These are phyloP conservation scores for Fusarium mexicanum DNA, from an alignment of 2,329 filamentous ascomycete species.

Conservation along the genomic window DNA sequence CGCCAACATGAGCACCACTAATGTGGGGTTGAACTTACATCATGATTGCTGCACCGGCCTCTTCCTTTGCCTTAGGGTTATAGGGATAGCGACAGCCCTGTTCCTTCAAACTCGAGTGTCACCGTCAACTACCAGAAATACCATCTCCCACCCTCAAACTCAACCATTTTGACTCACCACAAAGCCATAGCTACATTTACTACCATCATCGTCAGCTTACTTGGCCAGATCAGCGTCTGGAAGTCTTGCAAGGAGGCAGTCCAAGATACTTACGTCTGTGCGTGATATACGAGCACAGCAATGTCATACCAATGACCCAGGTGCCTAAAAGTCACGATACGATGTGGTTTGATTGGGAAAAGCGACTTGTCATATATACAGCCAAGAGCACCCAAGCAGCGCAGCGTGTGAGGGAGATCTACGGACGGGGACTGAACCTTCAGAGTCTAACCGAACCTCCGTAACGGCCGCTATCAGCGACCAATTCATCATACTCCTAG, in stretches of 20 bases:
- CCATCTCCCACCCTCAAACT: too few relatives aligned
- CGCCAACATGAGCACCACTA: too few relatives aligned
- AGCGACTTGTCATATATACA: background rate
- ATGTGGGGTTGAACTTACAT: too few relatives aligned
- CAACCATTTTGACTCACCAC: background rate
- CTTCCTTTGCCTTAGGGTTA: too few relatives aligned
- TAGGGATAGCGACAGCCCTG: too few relatives aligned
- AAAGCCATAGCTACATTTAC: background rate
- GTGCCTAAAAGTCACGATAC: background rate
- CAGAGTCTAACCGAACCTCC: background rate
- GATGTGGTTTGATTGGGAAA: background rate
- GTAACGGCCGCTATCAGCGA: background rate
- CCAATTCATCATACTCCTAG: background rate
- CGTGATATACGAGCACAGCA: background rate
- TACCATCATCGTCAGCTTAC: background rate
- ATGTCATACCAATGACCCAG: background rate
- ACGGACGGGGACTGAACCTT: background rate
- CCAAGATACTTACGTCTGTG: background rate
- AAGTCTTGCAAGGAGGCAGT: background rate
- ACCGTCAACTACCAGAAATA: too few relatives aligned
- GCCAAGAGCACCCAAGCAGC: background rate
- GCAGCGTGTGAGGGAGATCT: background rate
- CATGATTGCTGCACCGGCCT: too few relatives aligned
- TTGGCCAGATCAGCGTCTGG: background rate
- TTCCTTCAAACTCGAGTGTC: too few relatives aligned